phyloP scores from a whole-genome alignment of 768 basidiomycete species.

The Boletus reticulatus region DNA sequence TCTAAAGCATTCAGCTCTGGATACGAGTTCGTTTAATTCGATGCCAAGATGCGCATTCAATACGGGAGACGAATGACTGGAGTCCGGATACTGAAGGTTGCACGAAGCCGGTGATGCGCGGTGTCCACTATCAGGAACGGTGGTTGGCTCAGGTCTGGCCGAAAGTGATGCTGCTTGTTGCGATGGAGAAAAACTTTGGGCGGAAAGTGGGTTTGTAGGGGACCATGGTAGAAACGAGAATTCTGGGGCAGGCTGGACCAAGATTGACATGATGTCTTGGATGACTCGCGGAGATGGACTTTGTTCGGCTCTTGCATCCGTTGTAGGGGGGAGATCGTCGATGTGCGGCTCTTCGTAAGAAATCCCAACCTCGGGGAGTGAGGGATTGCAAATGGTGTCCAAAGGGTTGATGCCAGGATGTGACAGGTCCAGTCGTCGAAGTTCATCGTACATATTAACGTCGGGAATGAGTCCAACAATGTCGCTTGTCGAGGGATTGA shows the following conservation, averaged over 20 bases:
- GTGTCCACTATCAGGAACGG: not conserved
- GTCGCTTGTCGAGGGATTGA: conserved; percentile 8
- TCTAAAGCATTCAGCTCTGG: conserved; percentile 54
- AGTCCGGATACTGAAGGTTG: not conserved
- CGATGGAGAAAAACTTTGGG: not conserved
- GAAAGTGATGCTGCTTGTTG: not conserved
- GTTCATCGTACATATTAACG: conserved; percentile 35
- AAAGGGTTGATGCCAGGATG: conserved; percentile 39
- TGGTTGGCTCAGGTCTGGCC: not conserved
- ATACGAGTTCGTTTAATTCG: conserved; percentile 49
- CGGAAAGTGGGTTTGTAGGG: not conserved
- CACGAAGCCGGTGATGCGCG: not conserved
- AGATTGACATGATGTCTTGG: conserved; percentile 31
- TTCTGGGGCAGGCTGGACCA: conserved; percentile 18
- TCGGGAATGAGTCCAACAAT: conserved; percentile 31
- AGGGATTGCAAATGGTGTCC: conserved; percentile 30
- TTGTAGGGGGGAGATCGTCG: not conserved
- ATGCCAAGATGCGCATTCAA: conserved; percentile 66
- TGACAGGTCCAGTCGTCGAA: conserved; percentile 15
- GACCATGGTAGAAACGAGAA: conserved; percentile 6
- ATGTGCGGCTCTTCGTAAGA: not conserved
- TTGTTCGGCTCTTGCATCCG: conserved; percentile 2
- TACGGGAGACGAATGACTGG: conserved; percentile 42
- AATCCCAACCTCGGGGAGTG: not conserved
- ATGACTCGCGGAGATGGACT: conserved; percentile 29